Evolutionary conservation across 495 filamentous ascomycete species (phyloP).

Genomic region (Amphirosellinia nigrospora): DNA sequence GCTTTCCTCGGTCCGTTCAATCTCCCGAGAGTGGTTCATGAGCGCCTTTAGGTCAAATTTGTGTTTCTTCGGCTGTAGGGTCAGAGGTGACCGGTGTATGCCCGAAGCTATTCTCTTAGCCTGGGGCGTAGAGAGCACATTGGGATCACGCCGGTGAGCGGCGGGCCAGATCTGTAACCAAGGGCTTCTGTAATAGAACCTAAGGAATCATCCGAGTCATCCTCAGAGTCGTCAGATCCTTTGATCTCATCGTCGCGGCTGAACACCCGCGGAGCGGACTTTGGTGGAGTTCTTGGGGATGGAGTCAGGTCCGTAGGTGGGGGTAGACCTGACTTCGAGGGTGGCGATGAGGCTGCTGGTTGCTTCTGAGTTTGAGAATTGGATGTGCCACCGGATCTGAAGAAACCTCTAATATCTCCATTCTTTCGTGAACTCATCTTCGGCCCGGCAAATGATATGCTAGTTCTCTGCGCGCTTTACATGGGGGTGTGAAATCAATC

Average conservation of each 20-base stretch:
- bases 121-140: constrained; percentile 41
- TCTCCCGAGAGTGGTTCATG: constrained; percentile 62
- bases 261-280: constrained; percentile 33
- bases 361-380: constrained; percentile 26
- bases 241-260: constrained; percentile 59
- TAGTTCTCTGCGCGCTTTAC: background rate
- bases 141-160: constrained; percentile 33
- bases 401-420: constrained; percentile 44
- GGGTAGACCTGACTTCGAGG: background rate
- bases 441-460: background rate
- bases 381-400: constrained; percentile 32
- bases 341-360: constrained; percentile 16
- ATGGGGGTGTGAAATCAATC: background rate
- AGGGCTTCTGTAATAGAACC: constrained; percentile 37
- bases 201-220: constrained; percentile 46
- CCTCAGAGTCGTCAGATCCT: constrained; percentile 73
- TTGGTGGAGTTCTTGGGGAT: constrained; percentile 41
- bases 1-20: constrained; percentile 62
- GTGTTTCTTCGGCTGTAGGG: constrained; percentile 59
- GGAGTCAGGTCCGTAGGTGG: constrained; percentile 23
- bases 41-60: constrained; percentile 72
- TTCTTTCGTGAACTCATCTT: constrained; percentile 29
- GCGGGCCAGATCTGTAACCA: constrained; percentile 29
- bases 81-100: constrained; percentile 49
- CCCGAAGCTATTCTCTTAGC: constrained; percentile 48